These are phyloP conservation scores for Kodamaea fungicola DNA, from an alignment of 1,139 yeast species.

Conservation along the genomic window DNA sequence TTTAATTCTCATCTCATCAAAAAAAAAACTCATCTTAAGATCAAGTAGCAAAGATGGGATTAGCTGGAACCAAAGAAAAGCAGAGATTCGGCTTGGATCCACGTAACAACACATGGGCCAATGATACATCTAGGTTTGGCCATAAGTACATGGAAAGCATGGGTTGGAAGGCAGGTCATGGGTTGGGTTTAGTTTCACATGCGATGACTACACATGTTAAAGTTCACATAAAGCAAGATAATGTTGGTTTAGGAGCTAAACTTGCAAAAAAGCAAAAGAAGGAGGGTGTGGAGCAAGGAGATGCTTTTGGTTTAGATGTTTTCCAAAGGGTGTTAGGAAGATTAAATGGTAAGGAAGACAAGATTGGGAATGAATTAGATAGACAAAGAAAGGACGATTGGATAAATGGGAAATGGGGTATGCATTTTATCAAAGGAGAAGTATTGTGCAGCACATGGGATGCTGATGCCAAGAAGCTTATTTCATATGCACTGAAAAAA, in stretches of 20 bases:
- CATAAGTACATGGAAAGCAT: conserved; percentile 74
- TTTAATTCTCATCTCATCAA: no score
- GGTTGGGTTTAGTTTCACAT: conserved; percentile 70
- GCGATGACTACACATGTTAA: conserved; percentile 76
- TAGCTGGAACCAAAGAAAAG: conserved; percentile 79
- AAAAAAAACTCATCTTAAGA: neutral
- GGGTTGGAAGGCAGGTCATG: conserved; percentile 93
- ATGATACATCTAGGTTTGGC: conserved; percentile 80
- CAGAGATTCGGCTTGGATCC: conserved; percentile 93
- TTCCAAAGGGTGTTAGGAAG: conserved; percentile 89
- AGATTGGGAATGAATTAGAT: conserved; percentile 57
- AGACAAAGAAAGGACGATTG: conserved; percentile 63
- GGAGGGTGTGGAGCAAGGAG: conserved; percentile 67
- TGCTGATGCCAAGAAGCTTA: conserved; percentile 45
- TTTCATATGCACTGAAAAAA: conserved; percentile 3
- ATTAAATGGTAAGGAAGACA: conserved; percentile 72
- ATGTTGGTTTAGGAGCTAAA: conserved; percentile 82
- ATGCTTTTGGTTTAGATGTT: conserved; percentile 86
- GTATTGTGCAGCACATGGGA: conserved; percentile 84
- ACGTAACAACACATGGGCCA: conserved; percentile 92
- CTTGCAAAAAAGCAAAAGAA: conserved; percentile 51
- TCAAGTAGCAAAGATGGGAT: conserved; percentile 57
- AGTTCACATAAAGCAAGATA: conserved; percentile 77
- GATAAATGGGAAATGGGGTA: conserved; percentile 79
- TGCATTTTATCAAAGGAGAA: conserved; percentile 82